Evolutionary conservation across 768 basidiomycete genomes (phyloP).

Genomic region (Asterophora lycoperdoides): DNA sequence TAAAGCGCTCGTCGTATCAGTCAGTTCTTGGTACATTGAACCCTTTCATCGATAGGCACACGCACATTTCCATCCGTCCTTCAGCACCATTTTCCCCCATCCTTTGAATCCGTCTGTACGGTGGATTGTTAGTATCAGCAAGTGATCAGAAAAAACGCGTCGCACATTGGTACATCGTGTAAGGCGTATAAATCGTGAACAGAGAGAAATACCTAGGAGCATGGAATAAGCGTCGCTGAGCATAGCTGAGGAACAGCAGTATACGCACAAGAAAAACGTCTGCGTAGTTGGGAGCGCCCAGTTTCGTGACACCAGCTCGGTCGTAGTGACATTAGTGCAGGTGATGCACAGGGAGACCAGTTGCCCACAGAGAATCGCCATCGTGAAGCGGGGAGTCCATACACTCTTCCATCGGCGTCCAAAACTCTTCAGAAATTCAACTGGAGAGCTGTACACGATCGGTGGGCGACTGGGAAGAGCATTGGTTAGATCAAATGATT

Average conservation of each 20-base stretch:
- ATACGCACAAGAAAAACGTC: conserved; percentile 73
- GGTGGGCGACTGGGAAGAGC: conserved; percentile 42
- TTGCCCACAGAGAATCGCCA: conserved; percentile 74
- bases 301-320: conserved; percentile 63
- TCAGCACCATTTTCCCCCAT: conserved; percentile 68
- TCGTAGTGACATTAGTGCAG: conserved; percentile 83
- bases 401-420: conserved; percentile 63
- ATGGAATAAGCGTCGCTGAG: neutral
- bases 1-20: neutral
- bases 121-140: neutral
- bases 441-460: conserved; percentile 60
- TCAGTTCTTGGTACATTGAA: neutral
- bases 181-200: conserved; percentile 76
- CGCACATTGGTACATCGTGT: conserved; percentile 85
- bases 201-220: conserved; percentile 67
- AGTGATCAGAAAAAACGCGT: neutral
- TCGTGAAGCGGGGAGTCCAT: conserved; percentile 72
- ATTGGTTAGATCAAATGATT: conserved; percentile 6
- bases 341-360: conserved; percentile 85
- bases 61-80: conserved; percentile 87
- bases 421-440: conserved; percentile 50
- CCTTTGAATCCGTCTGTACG: conserved; percentile 73
- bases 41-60: neutral
- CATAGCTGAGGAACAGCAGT: neutral
- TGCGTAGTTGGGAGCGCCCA: conserved; percentile 81